A percentile compares a stretch with the other conserved stretches of the same genome.
These are phyloP conservation scores for Bothriochloa decipiens DNA, from an alignment of 176 grass and related monocot species.

Conservation along the genomic window DNA sequence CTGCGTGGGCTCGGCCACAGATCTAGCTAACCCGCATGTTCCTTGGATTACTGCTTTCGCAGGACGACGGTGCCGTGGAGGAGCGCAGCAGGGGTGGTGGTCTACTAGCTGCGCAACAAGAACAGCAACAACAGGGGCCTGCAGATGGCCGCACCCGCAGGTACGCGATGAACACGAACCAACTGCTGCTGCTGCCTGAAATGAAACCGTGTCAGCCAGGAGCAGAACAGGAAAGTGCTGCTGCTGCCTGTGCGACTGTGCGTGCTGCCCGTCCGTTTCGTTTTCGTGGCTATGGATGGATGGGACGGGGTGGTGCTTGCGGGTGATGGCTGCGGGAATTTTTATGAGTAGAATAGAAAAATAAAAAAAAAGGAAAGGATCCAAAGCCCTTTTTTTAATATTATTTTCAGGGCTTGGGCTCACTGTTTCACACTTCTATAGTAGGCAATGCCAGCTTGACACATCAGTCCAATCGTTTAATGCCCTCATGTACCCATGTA, in stretches of 20 bases:
- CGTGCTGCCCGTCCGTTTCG: neutral
- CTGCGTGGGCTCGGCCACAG: neutral
- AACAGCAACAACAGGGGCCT: constrained; percentile 30
- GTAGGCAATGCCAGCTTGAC: constrained; percentile 51
- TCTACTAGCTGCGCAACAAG: constrained; percentile 36
- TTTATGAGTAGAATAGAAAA: neutral
- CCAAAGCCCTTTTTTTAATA: constrained; percentile 42
- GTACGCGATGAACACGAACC: constrained; percentile 39
- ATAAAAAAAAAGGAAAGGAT: constrained; percentile 48
- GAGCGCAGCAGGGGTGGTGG: constrained; percentile 1
- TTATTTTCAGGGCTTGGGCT: constrained; percentile 9
- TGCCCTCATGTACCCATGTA: constrained; percentile 37
- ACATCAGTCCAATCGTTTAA: constrained; percentile 29
- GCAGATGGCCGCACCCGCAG: constrained; percentile 37
- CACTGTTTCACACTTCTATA: constrained; percentile 28
- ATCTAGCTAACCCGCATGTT: constrained; percentile 20
- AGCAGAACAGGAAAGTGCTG: constrained; percentile 17
- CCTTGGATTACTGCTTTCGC: constrained; percentile 19
- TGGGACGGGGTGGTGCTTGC: too few relatives aligned
- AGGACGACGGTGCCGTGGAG: constrained; percentile 43
- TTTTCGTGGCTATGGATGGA: neutral
- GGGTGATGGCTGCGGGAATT: neutral
- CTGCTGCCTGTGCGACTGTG: neutral
- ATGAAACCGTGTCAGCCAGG: constrained; percentile 10
- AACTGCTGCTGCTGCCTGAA: constrained; percentile 11